These are phyloP conservation scores for Echites panduratus DNA, from an alignment of 257 asterid genomes.

Conservation along the genomic window DNA sequence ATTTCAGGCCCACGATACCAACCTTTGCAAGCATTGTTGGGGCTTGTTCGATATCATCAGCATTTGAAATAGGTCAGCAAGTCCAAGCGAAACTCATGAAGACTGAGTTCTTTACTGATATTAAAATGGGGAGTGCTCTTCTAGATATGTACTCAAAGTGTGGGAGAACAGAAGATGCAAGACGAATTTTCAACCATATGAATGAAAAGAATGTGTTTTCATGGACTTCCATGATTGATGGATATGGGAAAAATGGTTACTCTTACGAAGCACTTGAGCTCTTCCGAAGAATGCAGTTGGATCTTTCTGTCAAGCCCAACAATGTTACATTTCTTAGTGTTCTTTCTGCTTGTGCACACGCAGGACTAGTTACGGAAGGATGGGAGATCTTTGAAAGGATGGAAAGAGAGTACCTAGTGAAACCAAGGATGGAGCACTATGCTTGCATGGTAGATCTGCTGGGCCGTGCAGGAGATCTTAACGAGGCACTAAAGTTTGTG, in stretches of 20 bases:
- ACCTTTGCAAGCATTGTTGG: slow-evolving; percentile 85
- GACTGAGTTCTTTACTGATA: slow-evolving; percentile 37
- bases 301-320: slow-evolving; percentile 40
- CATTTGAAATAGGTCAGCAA: slow-evolving; percentile 68
- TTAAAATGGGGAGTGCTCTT: slow-evolving; percentile 77
- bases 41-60: slow-evolving; percentile 71
- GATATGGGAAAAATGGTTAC: slow-evolving; percentile 83
- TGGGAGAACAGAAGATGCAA: slow-evolving; percentile 69
- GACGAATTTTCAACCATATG: slow-evolving; percentile 58
- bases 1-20: slow-evolving; percentile 54
- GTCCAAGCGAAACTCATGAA: slow-evolving; percentile 63
- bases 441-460: slow-evolving; percentile 84
- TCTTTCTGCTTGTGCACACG: slow-evolving; percentile 78
- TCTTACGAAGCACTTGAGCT: slow-evolving; percentile 61
- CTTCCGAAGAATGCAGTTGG: slow-evolving; percentile 43
- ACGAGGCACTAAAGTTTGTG: slow-evolving; percentile 59
- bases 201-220: slow-evolving; percentile 67
- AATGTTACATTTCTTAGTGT: slow-evolving; percentile 80
- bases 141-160: slow-evolving; percentile 88
- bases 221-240: slow-evolving; percentile 96
- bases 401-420: slow-evolving; percentile 50
- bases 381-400: slow-evolving; percentile 54
- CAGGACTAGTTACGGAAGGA: slow-evolving; percentile 68
- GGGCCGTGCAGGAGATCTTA: slow-evolving; percentile 76
- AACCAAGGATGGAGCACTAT: slow-evolving; percentile 87